These are phyloP conservation scores for Ophiostoma quercus DNA, from an alignment of 2,329 filamentous ascomycete species.

Conservation along the genomic window DNA sequence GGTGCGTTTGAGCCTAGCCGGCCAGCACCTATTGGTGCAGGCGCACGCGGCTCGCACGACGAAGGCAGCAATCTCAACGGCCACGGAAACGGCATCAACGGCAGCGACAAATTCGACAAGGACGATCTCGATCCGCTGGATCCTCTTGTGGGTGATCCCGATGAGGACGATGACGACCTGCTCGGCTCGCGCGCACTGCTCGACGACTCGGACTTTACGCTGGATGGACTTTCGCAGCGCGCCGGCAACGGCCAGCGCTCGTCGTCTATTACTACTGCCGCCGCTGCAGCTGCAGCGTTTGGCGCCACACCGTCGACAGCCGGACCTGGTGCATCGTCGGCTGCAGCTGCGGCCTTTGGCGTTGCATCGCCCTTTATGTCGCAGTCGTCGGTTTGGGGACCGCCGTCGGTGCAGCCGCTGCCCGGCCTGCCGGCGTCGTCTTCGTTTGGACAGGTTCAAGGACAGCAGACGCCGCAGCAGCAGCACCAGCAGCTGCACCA, in stretches of 20 bases:
- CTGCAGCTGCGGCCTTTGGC: conserved; percentile 15
- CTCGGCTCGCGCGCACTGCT: conserved; percentile 87
- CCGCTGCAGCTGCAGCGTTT: conserved; percentile 26
- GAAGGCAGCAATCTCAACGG: neutral
- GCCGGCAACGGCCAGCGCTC: conserved; percentile 30
- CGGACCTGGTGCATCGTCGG: neutral
- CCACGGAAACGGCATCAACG: neutral
- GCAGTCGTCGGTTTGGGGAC: conserved; percentile 23
- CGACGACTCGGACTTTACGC: conserved; percentile 47
- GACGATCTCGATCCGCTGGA: neutral
- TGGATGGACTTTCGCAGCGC: neutral
- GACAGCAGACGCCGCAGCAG: neutral
- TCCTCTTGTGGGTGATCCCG: neutral
- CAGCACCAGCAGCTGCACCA: conserved; percentile 15
- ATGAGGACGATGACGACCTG: conserved; percentile 40
- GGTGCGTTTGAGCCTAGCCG: neutral
- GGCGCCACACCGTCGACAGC: conserved; percentile 16
- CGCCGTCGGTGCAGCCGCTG: neutral
- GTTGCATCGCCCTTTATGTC: conserved; percentile 23
- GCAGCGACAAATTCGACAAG: neutral
- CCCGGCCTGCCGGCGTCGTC: neutral
- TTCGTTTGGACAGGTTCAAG: conserved; percentile 10
- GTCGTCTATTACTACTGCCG: conserved; percentile 26
- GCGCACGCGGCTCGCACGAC: neutral
- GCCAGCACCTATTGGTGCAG: neutral